Base-by-base conservation (phyloP, 1,139 yeast species). In the Candida freyschussii region DNA sequence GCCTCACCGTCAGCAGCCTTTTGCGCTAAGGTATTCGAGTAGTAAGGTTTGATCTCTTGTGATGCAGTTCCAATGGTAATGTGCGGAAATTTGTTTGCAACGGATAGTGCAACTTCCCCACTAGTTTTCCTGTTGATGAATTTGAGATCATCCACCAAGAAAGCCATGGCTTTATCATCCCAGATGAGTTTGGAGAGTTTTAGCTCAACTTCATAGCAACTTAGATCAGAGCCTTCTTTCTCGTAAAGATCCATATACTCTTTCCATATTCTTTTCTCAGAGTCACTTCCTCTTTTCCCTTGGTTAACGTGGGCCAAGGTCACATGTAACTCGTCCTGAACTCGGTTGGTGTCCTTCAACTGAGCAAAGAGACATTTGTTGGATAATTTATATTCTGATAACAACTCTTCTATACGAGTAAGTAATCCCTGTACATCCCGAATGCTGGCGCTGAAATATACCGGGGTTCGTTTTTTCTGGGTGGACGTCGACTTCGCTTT, bases 1-100 rank as follows among this genome's bases (percentile, higher is more conserved):
- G 22, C 14, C 17, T 24, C 17, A 21, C 41, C 33, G 24, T 43
- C 34, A n/a, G 19, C 39, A 20, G 48, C 42, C 17, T 40, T 17
- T 16, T 46, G 45, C 24, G 72, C 53, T 48, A 77, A 48, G 2
- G 43, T 47, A 36, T 74, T 72, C 2, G 81, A 67, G 36, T 71
- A 69, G 17, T 58, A 53, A 0, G 95, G 78, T 34, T 59, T 64
- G 5, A 73, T 65, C 0, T 65, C 64, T 0, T 62, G 58, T 5
- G 62, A 50, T 5, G 63, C 55, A 0, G 86, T 73, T 0, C 93
- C 96, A 7, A 89, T 52, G 0, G 98, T 89, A 19, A 89, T 72
- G 55, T 91, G 98, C 1, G 81, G 69, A 39, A 55, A 53, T 30
- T 56, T 52, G 48, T 78, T 83, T 2, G 69, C 58, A 30, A 58